Percentiles rank a stretch among this genome's conserved stretches.
These are phyloP conservation scores for Penicillium turbatum DNA, from an alignment of 495 filamentous ascomycete species.

Conservation along the genomic window DNA sequence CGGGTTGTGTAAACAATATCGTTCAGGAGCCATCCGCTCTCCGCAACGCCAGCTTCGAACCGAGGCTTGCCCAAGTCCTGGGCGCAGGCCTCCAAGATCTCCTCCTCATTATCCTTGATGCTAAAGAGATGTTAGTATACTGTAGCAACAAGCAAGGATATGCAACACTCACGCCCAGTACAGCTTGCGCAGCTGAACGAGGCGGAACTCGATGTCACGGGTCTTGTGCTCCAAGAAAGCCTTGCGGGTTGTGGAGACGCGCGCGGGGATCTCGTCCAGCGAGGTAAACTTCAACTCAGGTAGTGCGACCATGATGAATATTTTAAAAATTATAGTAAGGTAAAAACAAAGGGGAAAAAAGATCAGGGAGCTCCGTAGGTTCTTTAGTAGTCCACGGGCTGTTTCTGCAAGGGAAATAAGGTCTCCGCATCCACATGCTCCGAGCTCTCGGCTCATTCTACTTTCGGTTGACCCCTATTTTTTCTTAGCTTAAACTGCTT, in stretches of 20 bases:
- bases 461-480: background rate
- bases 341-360: background rate
- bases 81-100: constrained; percentile 64
- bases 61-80: constrained; percentile 69
- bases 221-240: constrained; percentile 77
- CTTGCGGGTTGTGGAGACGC: constrained; percentile 52
- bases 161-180: constrained; percentile 72
- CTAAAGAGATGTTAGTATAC: constrained; percentile 27
- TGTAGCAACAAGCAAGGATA: background rate
- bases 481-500: background rate
- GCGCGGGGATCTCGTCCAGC: constrained; percentile 59
- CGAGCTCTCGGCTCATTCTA: constrained; percentile 14
- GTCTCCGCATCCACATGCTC: constrained; percentile 29
- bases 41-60: constrained; percentile 66
- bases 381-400: background rate
- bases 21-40: constrained; percentile 68
- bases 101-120: constrained; percentile 67
- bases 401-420: background rate
- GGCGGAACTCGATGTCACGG: constrained; percentile 72
- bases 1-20: constrained; percentile 73
- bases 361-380: background rate
- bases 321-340: background rate
- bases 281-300: constrained; percentile 61
- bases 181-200: constrained; percentile 82
- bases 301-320: constrained; percentile 30